Evolutionary conservation across 768 basidiomycete species (phyloP).

Genomic region (Lepiota brunneoincarnata): DNA sequence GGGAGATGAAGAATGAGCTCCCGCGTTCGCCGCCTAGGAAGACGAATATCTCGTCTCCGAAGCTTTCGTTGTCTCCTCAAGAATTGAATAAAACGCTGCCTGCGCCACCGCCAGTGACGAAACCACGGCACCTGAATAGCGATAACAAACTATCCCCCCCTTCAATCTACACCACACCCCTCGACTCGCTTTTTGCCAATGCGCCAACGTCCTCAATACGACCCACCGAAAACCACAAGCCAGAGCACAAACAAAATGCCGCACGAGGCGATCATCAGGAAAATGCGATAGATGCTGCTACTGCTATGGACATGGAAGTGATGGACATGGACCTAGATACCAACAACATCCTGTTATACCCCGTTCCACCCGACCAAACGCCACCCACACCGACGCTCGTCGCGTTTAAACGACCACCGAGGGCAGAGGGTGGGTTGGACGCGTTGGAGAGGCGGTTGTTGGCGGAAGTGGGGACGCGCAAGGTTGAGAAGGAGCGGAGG

Average conservation of each 20-base stretch:
- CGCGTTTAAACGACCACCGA: slow-evolving; percentile 27
- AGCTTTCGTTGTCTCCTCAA: not conserved
- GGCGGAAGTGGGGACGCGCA: slow-evolving; percentile 72
- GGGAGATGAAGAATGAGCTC: not conserved
- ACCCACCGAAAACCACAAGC: not conserved
- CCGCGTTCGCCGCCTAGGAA: too few species aligned
- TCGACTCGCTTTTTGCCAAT: not conserved
- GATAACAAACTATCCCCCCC: not conserved
- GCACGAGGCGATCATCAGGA: slow-evolving; percentile 23
- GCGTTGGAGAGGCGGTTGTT: slow-evolving; percentile 67
- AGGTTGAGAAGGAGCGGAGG: slow-evolving; percentile 27
- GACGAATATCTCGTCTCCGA: too few species aligned
- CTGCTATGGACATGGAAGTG: not conserved
- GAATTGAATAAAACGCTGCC: slow-evolving; percentile 60
- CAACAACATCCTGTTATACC: slow-evolving; percentile 7
- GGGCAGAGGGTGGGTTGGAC: slow-evolving; percentile 60
- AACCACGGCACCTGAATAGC: not conserved
- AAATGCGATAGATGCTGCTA: slow-evolving; percentile 18
- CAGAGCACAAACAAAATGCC: not conserved
- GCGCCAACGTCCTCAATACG: too few species aligned
- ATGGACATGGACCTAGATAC: not conserved
- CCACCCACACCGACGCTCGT: slow-evolving; percentile 50
- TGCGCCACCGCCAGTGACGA: slow-evolving; percentile 26
- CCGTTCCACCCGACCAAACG: slow-evolving; percentile 23
- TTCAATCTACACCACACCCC: not conserved